Base-by-base conservation (phyloP, 2,329 filamentous ascomycete genomes). In the Botrytis squamosa region DNA sequence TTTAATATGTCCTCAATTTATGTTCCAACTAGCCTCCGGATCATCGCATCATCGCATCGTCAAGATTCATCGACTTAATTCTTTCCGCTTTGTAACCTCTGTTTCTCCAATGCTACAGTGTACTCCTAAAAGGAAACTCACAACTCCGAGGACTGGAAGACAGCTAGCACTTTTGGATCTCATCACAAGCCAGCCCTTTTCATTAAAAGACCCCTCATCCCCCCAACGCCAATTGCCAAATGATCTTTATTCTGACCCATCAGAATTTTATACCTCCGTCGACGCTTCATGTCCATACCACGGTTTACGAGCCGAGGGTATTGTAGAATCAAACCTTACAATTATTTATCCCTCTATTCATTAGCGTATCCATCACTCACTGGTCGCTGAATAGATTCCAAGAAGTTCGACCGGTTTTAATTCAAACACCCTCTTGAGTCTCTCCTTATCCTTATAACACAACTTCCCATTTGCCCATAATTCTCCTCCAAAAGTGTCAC, bases 401-500 rank as follows among this genome's bases (percentile, higher is more conserved):
- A 52, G 25, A n/a, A 49, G 38, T 1, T 29, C 25, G 36, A 68
- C 62, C 49, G 40, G 63, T 33, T 69, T 62, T 18, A 73, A 9
- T 25, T 44, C 25, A 36, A 73, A 73, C n/a, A 69, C 71, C 22
- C 29, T 73, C 52, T 33, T 29, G 33, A 71, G 33, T 16, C 44
- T 40, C 42, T 55, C 33, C 9, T 33, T 9, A 16, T 57, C 67
- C 59, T 64, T 46, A 42, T 71, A 73, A 49, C 73, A 65, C 46
- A 74, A 67, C 3, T n/a, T 29, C 1, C 73, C 74, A 69, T 75
- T 71, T 46, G 69, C 65, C 74, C 70, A 75, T 42, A 75, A 38
- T 40, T 73, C 66, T 4, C 73, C 70, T 10, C 70, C 73, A 42
- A 74, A 74, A 4, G 55, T 62, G 10, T 69, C 29, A 29, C 70